Base-by-base conservation (phyloP, 106 monocot species). In the Narthecium ossifragum region DNA sequence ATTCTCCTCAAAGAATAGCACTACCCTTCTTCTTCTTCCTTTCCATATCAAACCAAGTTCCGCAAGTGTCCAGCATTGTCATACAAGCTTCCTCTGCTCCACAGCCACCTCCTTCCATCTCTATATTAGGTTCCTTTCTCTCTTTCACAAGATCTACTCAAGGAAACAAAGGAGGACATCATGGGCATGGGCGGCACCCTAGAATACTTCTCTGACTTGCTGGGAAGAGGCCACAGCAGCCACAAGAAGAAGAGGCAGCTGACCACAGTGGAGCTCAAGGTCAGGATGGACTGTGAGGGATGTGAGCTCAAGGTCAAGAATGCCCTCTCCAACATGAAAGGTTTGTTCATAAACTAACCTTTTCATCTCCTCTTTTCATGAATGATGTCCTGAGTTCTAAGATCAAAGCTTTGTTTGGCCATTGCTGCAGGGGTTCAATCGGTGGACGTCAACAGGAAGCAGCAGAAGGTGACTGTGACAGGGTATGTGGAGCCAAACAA, bases 221-320 rank as follows among this genome's bases (percentile, higher is more conserved):
- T 65, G 37, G 38, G 65, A 12, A 39, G 65, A 26, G 46, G 45
- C 14, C 45, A 46, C 26, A 43, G 18, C 28, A 26, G 40, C 65
- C 52, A 53, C 28, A 48, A 51, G 0, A 51, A 64, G 63, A 53
- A 27, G 52, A 65, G 53, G 53, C 65, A 65, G 34, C 12, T 65
- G 24, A 30, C 52, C 12, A 65, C 65, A 18, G 63, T 63, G 27
- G 63, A 63, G 50, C 50, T 63, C 31, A 63, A 61, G 18, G 61
- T 61, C 1, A 50, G 65, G 65, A 65, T 65, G 65, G 65, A 65
- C n/a, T 65, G 65, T 40, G 65, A 65, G 1, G 65, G 65, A 8
- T 65, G 65, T 65, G 65, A 38, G 26, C 65, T 53, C 37, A 65
- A 53, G 40, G 53, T 65, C 8, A 65, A 34, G 28, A 65, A 65